Base-by-base conservation (phyloP, 179 eudicot species). In the Silene coronaria region DNA sequence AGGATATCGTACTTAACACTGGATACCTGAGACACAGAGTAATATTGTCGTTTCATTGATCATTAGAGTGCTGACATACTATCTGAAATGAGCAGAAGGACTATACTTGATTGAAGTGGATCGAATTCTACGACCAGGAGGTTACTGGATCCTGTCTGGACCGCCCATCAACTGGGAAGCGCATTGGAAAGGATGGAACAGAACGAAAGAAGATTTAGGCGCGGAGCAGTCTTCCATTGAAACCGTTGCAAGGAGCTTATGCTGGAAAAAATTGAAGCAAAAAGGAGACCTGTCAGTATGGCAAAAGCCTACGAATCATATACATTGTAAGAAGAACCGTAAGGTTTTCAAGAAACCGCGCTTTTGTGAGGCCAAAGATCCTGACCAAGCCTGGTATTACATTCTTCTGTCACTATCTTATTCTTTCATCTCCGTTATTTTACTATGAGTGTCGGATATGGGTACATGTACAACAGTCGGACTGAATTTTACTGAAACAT, bases 131-230 rank as follows among this genome's bases (percentile, higher is more conserved):
- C 86, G 97, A 0, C 97, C 98, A 0, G 98, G 98, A 10, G 98
- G 98, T 8, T 90, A 91, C 62, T 93, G 98, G 98, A 79, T 93
- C 72, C 85, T 89, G 13, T 93, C 98, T 0, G 98, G 98, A 0
- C 98, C 97, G 22, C 98, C 98, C 22, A 85, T 91, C 58, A 91
- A 93, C 78, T 91, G 95, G 97, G 74, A 91, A 83, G 73, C 6
- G 2, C 93, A 82, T 62, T 88, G 86, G 88, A 78, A 80, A 66
- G 98, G 98, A 9, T 93, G 98, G 98, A 72, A 76, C 0, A 76
- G 95, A 77, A 84, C 87, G 12, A 64, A 48, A 16, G 80, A 86
- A 17, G 93, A 93, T 46, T 79, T 93, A 57, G 73, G 79, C 13
- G 75, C 85, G 0, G 96, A 93, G 59, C 98, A 91, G 64, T 42